Conservation (phyloP, 2,329 filamentous ascomycete species). For the Epichloe hybrida region DNA sequence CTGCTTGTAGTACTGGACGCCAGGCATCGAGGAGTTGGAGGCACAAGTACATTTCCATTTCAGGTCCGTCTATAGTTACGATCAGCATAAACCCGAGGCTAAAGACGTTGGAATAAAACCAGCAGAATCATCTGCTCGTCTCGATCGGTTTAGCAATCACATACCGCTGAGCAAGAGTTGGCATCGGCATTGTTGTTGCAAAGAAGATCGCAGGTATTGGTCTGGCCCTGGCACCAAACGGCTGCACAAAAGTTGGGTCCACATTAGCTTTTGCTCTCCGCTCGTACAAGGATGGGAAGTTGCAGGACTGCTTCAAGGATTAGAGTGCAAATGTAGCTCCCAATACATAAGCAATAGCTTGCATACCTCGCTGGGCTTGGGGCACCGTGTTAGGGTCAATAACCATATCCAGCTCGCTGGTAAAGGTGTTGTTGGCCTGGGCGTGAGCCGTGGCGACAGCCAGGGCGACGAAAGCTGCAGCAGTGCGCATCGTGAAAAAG, state of each 20-base stretch:
- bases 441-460: constrained; percentile 30
- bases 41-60: constrained; percentile 35
- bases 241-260: constrained; percentile 20
- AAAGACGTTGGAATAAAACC: constrained; percentile 4
- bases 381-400: constrained; percentile 26
- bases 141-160: constrained; percentile 9
- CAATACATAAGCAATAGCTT: background rate
- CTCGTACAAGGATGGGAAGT: background rate
- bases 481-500: constrained; percentile 26
- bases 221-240: constrained; percentile 37
- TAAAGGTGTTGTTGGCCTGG: constrained; percentile 25
- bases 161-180: constrained; percentile 35
- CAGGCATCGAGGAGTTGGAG: constrained; percentile 33
- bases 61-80: constrained; percentile 21
- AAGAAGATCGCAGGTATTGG: constrained; percentile 34
- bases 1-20: constrained; percentile 39
- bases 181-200: constrained; percentile 24
- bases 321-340: background rate
- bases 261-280: constrained; percentile 1
- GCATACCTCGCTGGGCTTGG: constrained; percentile 26
- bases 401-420: constrained; percentile 25
- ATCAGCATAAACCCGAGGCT: constrained; percentile 1
- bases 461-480: constrained; percentile 28
- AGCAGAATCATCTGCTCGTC: background rate
- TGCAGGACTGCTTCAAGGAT: too few relatives aligned